Percentiles rank a stretch among this genome's conserved stretches.
phyloP scores from a whole-genome alignment of 495 filamentous ascomycete species.

The Penicillium crystallinum region DNA sequence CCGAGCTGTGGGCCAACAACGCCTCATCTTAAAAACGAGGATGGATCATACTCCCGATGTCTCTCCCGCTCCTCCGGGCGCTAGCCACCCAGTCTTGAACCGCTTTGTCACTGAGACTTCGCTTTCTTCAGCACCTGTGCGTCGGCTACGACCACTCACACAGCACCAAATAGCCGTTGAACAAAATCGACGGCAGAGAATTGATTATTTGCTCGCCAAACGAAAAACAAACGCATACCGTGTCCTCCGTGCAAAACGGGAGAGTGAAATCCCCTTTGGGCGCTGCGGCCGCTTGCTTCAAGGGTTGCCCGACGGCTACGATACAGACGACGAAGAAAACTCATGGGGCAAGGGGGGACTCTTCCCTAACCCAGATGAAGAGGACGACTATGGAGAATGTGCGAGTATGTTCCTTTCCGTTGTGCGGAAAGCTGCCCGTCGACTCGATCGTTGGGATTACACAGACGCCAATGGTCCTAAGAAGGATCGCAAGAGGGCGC shows the following conservation, averaged over 20 bases:
- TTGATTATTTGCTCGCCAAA: slow-evolving; percentile 80
- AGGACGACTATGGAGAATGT: slow-evolving; percentile 79
- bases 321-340: slow-evolving; percentile 71
- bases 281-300: slow-evolving; percentile 65
- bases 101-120: slow-evolving; percentile 42
- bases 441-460: slow-evolving; percentile 70
- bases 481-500: slow-evolving; percentile 38
- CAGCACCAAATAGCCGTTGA: slow-evolving; percentile 92
- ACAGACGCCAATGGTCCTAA: slow-evolving; percentile 47
- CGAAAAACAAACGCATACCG: slow-evolving; percentile 58
- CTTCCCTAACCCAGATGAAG: slow-evolving; percentile 56
- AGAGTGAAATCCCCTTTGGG: slow-evolving; percentile 55
- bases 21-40: slow-evolving; percentile 46
- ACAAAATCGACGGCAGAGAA: slow-evolving; percentile 77
- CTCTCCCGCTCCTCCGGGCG: slow-evolving; percentile 46
- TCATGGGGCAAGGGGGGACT: slow-evolving; percentile 62
- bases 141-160: slow-evolving; percentile 78
- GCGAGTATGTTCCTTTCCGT: slow-evolving; percentile 65
- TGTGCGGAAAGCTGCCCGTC: slow-evolving; percentile 59
- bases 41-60: slow-evolving; percentile 45
- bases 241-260: slow-evolving; percentile 53
- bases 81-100: slow-evolving; percentile 43
- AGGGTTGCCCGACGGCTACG: slow-evolving; percentile 64
- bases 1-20: slow-evolving; percentile 35
- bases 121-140: slow-evolving; percentile 27